Evolutionary conservation across 345 rosid genomes (phyloP).

Genomic region (Rubroshorea leprosula): DNA sequence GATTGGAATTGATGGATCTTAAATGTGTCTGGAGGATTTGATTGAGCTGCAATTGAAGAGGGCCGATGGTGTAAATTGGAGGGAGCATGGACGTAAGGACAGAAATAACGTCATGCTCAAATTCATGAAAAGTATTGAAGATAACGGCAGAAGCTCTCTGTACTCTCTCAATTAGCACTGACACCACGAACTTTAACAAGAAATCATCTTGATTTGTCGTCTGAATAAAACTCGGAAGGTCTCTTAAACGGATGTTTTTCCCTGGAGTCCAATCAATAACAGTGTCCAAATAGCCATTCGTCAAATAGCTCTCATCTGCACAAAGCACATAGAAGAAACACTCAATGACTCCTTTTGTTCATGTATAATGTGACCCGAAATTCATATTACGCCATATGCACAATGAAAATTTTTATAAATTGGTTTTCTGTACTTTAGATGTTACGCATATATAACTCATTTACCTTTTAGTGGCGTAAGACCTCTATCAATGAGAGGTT

Average conservation of each 20-base stretch:
- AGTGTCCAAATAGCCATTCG: conserved; percentile 22
- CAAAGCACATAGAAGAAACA: neutral
- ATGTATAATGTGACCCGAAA: too few relatives aligned
- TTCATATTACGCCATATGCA: neutral
- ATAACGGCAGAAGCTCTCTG: conserved; percentile 30
- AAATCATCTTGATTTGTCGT: conserved; percentile 24
- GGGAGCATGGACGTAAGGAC: conserved; percentile 22
- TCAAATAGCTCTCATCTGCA: conserved; percentile 26
- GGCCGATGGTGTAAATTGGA: conserved; percentile 25
- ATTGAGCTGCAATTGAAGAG: conserved; percentile 22
- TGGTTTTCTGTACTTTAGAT: too few relatives aligned
- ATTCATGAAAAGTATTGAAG: conserved; percentile 34
- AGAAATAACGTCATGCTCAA: conserved; percentile 25
- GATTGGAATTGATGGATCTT: conserved; percentile 1
- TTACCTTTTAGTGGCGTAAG: conserved; percentile 32
- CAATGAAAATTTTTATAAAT: neutral
- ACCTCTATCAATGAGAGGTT: conserved; percentile 26
- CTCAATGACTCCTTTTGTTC: too few relatives aligned
- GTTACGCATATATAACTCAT: neutral
- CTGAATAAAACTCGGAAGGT: conserved; percentile 29
- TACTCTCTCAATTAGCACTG: conserved; percentile 16
- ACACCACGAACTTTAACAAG: conserved; percentile 19
- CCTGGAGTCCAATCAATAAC: conserved; percentile 37
- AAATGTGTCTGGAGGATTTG: neutral
- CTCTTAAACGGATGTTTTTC: conserved; percentile 29